Evolutionary conservation across 2,329 filamentous ascomycete genomes (phyloP).

Genomic region (Tolypocladium inflatum): DNA sequence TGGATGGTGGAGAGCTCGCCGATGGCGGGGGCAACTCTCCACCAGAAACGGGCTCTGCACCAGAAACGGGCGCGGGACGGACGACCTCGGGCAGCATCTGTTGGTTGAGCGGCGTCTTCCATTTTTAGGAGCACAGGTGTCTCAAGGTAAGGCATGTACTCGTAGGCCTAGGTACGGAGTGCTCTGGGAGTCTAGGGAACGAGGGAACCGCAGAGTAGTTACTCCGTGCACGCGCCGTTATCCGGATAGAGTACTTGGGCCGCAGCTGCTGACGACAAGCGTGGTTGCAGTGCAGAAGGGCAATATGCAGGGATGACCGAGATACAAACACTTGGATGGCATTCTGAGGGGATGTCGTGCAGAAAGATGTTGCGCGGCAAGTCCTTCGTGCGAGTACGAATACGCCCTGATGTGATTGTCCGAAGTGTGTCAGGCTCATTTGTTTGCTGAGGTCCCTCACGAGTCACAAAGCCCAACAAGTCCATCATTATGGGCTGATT

Average conservation of each 20-base stretch:
- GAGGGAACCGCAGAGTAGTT: not conserved
- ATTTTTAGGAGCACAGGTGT: not conserved
- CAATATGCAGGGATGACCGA: not conserved
- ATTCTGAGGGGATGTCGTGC: not conserved
- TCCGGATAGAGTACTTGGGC: not conserved
- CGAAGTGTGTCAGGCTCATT: too few relatives aligned
- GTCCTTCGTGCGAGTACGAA: not conserved
- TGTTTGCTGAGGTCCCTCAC: too few relatives aligned
- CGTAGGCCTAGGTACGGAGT: not conserved
- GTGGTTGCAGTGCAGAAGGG: not conserved
- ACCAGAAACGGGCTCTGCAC: too few relatives aligned
- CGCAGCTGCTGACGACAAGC: not conserved
- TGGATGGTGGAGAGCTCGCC: too few relatives aligned
- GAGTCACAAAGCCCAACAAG: too few relatives aligned
- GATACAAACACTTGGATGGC: not conserved
- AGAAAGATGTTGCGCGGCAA: not conserved
- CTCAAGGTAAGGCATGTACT: not conserved
- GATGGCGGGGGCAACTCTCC: not conserved
- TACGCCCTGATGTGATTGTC: not conserved
- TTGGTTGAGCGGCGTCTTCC: not conserved
- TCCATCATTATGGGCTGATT: too few relatives aligned
- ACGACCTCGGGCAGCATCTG: not conserved
- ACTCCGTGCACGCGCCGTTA: not conserved
- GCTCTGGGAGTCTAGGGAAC: not conserved
- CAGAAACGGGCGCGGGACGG: not conserved